Percentiles rank a stretch among this genome's conserved stretches.
These are phyloP conservation scores for Didymella lethalis DNA, from an alignment of 2,329 filamentous ascomycete species.

Conservation along the genomic window DNA sequence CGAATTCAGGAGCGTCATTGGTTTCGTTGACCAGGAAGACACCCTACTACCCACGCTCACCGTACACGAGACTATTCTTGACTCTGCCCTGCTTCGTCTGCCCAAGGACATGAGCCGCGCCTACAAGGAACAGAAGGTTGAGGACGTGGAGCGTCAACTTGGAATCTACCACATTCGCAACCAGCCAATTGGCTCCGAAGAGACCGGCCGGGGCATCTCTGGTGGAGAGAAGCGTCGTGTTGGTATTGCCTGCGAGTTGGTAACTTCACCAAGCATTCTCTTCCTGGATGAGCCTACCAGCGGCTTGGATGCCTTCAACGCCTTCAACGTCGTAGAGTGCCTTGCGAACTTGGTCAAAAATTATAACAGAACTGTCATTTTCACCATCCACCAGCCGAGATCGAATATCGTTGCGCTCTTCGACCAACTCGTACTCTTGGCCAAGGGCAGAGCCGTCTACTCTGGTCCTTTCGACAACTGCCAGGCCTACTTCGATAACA, in stretches of 20 bases:
- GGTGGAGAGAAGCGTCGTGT: slow-evolving; percentile 96
- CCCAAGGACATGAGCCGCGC: slow-evolving; percentile 86
- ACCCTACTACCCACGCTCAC: slow-evolving; percentile 95
- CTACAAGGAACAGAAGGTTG: slow-evolving; percentile 89
- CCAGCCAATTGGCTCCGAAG: slow-evolving; percentile 94
- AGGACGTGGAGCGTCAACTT: slow-evolving; percentile 93
- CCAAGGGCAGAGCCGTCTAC: slow-evolving; percentile 88
- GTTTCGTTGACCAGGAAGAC: slow-evolving; percentile 98
- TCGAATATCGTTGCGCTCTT: slow-evolving; percentile 99
- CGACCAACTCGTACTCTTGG: slow-evolving; percentile 89
- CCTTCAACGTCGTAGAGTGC: slow-evolving; percentile 97
- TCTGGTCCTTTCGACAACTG: slow-evolving; percentile 89
- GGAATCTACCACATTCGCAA: slow-evolving; percentile 94
- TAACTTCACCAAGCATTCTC: slow-evolving; percentile 95
- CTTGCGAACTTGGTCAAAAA: slow-evolving; percentile 93
- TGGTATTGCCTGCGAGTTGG: slow-evolving; percentile 95
- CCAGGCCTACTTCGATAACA: slow-evolving; percentile 88
- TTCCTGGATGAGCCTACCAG: slow-evolving; percentile 98
- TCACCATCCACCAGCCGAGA: slow-evolving; percentile 96
- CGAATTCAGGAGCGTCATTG: slow-evolving; percentile 90
- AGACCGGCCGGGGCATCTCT: slow-evolving; percentile 93
- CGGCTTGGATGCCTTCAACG: slow-evolving; percentile 94
- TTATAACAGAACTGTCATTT: slow-evolving; percentile 96
- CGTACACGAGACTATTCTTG: slow-evolving; percentile 96
- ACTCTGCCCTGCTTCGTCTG: slow-evolving; percentile 89